phyloP scores from a whole-genome alignment of 805 yeast species.

The Candida xyloterini region DNA sequence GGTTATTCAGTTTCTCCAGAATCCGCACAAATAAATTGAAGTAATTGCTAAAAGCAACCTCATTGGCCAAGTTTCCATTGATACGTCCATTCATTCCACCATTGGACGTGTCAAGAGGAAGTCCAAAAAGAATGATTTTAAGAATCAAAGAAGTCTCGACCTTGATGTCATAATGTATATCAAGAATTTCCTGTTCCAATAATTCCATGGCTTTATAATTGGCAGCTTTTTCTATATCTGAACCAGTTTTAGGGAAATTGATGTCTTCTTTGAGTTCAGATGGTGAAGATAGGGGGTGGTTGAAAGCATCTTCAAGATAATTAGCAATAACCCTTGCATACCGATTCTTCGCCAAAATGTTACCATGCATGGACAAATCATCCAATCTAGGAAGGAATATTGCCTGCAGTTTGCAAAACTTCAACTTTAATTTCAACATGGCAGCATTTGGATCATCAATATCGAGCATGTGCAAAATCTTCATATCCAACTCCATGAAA shows the following conservation, averaged over 20 bases:
- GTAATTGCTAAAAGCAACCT: constrained; percentile 64
- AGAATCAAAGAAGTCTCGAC: constrained; percentile 59
- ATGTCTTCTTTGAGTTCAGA: constrained; percentile 29
- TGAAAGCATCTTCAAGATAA: constrained; percentile 35
- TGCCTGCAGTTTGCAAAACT: constrained; percentile 32
- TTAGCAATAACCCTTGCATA: constrained; percentile 33
- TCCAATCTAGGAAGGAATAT: constrained; percentile 26
- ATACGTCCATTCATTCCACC: constrained; percentile 34
- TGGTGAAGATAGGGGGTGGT: constrained; percentile 3
- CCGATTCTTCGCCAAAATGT: constrained; percentile 29
- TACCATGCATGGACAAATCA: constrained; percentile 31
- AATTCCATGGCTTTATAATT: constrained; percentile 1
- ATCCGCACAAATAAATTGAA: constrained; percentile 59
- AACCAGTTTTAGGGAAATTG: constrained; percentile 13
- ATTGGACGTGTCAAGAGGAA: constrained; percentile 60
- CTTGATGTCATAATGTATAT: constrained; percentile 29
- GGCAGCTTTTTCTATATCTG: neutral
- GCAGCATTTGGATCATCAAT: constrained; percentile 16
- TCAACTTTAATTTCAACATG: constrained; percentile 29
- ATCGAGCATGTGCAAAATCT: constrained; percentile 24
- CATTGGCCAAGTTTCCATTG: constrained; percentile 30
- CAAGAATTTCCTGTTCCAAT: constrained; percentile 25
- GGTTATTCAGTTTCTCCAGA: constrained; percentile 41
- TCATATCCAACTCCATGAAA: constrained; percentile 27
- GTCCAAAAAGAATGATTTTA: constrained; percentile 50